A percentile compares a stretch with the other conserved stretches of the same genome.
These are phyloP conservation scores for Mentha longifolia DNA, from an alignment of 257 asterid genomes.

Conservation along the genomic window DNA sequence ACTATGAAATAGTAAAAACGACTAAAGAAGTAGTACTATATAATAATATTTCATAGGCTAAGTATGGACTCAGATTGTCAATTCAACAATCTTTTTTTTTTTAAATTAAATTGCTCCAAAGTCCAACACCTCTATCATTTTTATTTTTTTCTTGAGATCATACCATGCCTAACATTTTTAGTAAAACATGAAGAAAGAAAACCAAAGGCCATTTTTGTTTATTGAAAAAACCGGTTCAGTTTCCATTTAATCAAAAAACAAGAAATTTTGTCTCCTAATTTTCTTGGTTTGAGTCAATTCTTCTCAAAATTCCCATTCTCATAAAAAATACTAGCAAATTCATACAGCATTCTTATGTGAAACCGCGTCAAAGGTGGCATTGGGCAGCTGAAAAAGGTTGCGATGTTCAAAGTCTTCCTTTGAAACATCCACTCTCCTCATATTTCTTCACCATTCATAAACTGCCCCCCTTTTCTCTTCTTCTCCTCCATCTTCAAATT, in stretches of 20 bases:
- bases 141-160: not conserved
- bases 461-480: not conserved
- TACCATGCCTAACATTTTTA: not conserved
- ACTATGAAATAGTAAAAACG: no score
- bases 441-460: slow-evolving; percentile 28
- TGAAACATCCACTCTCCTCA: slow-evolving; percentile 34
- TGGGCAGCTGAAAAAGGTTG: slow-evolving; percentile 41
- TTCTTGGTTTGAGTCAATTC: slow-evolving; percentile 25
- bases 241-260: slow-evolving; percentile 2
- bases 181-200: not conserved
- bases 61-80: not conserved
- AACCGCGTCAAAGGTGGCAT: slow-evolving; percentile 47
- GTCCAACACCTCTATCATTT: not conserved
- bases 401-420: slow-evolving; percentile 44
- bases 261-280: slow-evolving; percentile 1
- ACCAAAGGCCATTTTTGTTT: not conserved
- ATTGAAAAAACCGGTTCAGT: not conserved
- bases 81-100: slow-evolving; percentile 6
- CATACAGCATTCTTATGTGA: slow-evolving; percentile 45
- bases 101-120: not conserved
- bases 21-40: no score
- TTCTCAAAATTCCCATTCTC: slow-evolving; percentile 31
- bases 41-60: no score
- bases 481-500: slow-evolving; percentile 1
- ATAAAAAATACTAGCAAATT: slow-evolving; percentile 24